Conservation (phyloP, 345 rosid species). For the Linum lewisii region DNA sequence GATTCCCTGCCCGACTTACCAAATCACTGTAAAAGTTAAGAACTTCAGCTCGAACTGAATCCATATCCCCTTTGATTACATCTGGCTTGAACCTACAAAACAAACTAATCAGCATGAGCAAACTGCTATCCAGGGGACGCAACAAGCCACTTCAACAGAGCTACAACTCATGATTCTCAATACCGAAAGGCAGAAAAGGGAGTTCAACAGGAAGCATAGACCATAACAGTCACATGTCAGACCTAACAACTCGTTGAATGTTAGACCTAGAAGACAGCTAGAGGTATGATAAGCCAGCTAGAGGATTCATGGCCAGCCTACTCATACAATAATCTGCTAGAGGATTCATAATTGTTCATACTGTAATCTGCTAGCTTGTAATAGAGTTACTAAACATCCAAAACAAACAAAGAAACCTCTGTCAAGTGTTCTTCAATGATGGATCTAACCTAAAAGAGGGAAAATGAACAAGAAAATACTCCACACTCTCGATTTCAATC, state of each 20-base stretch:
- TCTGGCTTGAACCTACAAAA: conserved; percentile 60
- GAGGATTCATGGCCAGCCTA: too few species aligned
- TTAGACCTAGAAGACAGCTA: not conserved
- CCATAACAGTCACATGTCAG: not conserved
- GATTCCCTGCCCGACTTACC: conserved; percentile 34
- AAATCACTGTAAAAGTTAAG: conserved; percentile 43
- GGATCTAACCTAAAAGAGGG: not conserved
- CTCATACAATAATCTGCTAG: too few species aligned
- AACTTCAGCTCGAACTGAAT: conserved; percentile 64
- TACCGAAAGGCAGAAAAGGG: not conserved
- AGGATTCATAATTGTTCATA: too few species aligned
- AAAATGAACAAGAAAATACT: too few species aligned
- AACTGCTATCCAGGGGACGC: not conserved
- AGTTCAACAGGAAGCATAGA: not conserved
- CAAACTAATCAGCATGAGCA: not conserved
- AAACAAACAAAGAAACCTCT: too few species aligned
- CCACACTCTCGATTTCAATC: too few species aligned
- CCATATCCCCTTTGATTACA: conserved; percentile 93
- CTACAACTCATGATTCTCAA: not conserved
- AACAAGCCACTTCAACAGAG: not conserved
- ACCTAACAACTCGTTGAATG: too few species aligned
- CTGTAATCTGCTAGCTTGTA: too few species aligned
- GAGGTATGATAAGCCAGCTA: not conserved
- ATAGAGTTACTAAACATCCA: too few species aligned
- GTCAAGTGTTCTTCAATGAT: too few species aligned